Base-by-base conservation (phyloP, 2,329 filamentous ascomycete genomes). In the Aspergillus tamarii region DNA sequence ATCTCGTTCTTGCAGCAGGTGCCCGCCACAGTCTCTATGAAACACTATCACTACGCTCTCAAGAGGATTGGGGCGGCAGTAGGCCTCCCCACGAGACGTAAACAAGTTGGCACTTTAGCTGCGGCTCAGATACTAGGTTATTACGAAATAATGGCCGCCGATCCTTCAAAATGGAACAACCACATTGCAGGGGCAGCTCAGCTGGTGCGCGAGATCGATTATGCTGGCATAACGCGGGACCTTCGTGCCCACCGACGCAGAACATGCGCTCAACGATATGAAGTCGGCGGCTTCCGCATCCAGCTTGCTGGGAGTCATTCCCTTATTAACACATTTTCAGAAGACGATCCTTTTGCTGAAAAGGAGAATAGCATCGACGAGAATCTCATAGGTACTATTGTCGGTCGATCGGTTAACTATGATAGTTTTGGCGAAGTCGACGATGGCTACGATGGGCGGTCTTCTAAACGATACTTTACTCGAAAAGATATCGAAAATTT, bases 141-240 rank as follows among this genome's bases (percentile, higher is more conserved):
- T 76, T 98, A 96, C 72, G 95, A 98, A 76, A 92, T 97, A 21
- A 95, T 94, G 89, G 91, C 91, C 41, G 94, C 93, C 26, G 94
- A 99, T 69, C 94, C 98, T 72, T 89, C 91, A 61, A 97, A 97
- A 76, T 99, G 95, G 95, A 95, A 92, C 72, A 94, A 91, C 66
- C 95, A 98, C 78, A 83, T 98, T 43, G 88, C 92, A 55, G 95
- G 95, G 14, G 92, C 93, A 11, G 89, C 90, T 46, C 90, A 94
- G 66, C 84, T 98, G 34, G 84, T 98, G 30, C 86, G 87, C 59
- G 94, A 98, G 74, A 91, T 96, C 48, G 90, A 95, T 57, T 91
- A 93, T 65, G 84, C 85, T 11, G 84, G 87, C 1, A 90, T 94
- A 82, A 92, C 91, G 0, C 87, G 86, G 62, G 85, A 89, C 60